Evolutionary conservation across 805 yeast species (phyloP).

Genomic region (Candida ovalis): DNA sequence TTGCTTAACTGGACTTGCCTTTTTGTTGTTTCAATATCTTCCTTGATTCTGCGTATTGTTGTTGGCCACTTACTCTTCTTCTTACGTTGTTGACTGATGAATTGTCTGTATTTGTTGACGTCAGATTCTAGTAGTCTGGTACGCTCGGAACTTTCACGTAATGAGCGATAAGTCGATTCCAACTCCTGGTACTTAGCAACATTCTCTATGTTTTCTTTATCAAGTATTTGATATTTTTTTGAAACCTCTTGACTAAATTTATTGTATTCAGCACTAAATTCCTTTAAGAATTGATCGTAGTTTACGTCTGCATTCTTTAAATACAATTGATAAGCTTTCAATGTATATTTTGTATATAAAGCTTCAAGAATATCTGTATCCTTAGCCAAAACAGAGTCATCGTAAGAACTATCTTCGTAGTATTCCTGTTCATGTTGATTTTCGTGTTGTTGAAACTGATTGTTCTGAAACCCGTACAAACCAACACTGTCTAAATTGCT

Average conservation of each 20-base stretch:
- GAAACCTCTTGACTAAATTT: constrained; percentile 46
- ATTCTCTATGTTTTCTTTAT: constrained; percentile 38
- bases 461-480: constrained; percentile 23
- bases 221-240: constrained; percentile 40
- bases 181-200: constrained; percentile 38
- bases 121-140: constrained; percentile 66
- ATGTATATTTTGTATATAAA: constrained; percentile 45
- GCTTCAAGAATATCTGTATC: constrained; percentile 28
- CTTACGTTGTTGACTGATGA: constrained; percentile 62
- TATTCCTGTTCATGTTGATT: constrained; percentile 22
- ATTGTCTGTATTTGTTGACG: constrained; percentile 64
- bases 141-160: constrained; percentile 53
- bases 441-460: constrained; percentile 13
- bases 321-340: constrained; percentile 64
- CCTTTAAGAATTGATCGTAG: constrained; percentile 48
- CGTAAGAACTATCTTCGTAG: constrained; percentile 17
- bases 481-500: constrained; percentile 34
- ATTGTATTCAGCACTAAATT: constrained; percentile 54
- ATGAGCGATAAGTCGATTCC: constrained; percentile 40
- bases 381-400: constrained; percentile 23
- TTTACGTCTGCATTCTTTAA: constrained; percentile 58
- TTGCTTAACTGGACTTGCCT: constrained; percentile 39
- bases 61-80: constrained; percentile 62
- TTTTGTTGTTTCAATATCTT: constrained; percentile 45
- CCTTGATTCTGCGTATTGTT: constrained; percentile 51